Evolutionary conservation across 1,284 basidiomycete genomes (phyloP).

Genomic region (Rhodotorula sp.): DNA sequence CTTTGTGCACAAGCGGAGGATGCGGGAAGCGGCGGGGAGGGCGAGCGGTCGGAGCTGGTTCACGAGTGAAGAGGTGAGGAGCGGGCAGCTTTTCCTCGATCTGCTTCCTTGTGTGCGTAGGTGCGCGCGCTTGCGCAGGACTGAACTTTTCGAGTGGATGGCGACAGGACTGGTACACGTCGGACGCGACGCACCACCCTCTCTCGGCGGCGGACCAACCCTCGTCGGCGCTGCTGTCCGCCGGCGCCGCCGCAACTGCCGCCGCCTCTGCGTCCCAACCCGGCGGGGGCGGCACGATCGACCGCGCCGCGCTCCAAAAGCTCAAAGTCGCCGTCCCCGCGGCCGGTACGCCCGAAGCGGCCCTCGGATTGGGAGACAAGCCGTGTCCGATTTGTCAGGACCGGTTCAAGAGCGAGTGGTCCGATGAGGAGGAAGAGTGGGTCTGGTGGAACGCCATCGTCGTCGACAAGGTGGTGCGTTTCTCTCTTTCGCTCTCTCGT

Average conservation of each 20-base stretch:
- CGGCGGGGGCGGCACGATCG: conserved; percentile 17
- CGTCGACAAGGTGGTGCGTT: conserved; percentile 31
- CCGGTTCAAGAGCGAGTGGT: conserved; percentile 82
- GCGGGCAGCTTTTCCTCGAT: conserved; percentile 38
- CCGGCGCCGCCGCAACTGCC: neutral
- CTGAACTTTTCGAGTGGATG: conserved; percentile 1
- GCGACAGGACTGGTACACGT: conserved; percentile 74
- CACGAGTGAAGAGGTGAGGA: conserved; percentile 72
- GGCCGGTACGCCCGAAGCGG: conserved; percentile 46
- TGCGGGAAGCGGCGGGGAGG: conserved; percentile 75
- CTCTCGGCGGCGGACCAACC: conserved; percentile 2
- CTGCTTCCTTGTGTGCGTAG: too few species aligned
- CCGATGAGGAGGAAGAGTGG: conserved; percentile 98
- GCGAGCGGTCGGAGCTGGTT: conserved; percentile 93
- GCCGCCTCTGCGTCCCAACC: neutral
- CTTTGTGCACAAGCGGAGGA: conserved; percentile 88
- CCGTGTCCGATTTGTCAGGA: conserved; percentile 98
- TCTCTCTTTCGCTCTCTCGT: neutral
- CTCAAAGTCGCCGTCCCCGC: conserved; percentile 79
- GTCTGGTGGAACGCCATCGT: conserved; percentile 86
- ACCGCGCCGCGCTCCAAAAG: conserved; percentile 58
- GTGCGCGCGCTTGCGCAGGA: too few species aligned
- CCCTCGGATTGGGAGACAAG: conserved; percentile 55
- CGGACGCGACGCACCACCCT: conserved; percentile 16
- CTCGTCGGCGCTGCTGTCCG: neutral